phyloP scores from a whole-genome alignment of 2,329 filamentous ascomycete species.

The Aspergillus proliferans region DNA sequence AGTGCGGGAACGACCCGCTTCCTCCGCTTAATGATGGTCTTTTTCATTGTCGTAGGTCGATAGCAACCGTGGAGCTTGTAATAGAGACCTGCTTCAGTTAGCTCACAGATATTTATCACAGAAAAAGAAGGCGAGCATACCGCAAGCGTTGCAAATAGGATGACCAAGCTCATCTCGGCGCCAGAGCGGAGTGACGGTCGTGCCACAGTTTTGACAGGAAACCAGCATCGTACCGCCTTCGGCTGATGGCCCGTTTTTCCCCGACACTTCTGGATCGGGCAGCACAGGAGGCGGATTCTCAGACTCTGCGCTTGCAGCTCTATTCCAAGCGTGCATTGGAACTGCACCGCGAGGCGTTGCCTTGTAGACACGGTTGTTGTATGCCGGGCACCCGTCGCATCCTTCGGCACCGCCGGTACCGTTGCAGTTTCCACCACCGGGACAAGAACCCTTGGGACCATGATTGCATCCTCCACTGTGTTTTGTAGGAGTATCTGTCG shows the following conservation, averaged over 20 bases:
- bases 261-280: conserved; percentile 19
- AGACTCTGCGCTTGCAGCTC: conserved; percentile 23
- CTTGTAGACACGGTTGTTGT: conserved; percentile 95
- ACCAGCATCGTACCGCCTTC: conserved; percentile 57
- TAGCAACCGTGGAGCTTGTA: conserved; percentile 94
- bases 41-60: conserved; percentile 97
- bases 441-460: conserved; percentile 72
- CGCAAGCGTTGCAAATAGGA: conserved; percentile 97
- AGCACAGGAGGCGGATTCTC: conserved; percentile 10
- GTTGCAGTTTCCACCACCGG: conserved; percentile 90
- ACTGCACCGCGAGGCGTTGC: conserved; percentile 50
- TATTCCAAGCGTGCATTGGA: conserved; percentile 26
- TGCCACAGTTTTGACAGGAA: conserved; percentile 94
- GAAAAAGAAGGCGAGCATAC: conserved; percentile 50
- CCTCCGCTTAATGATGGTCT: conserved; percentile 88
- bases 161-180: conserved; percentile 88
- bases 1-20: conserved; percentile 87
- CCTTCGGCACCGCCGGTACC: conserved; percentile 92
- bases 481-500: conserved; percentile 25
- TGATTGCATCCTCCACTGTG: conserved; percentile 23
- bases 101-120: conserved; percentile 3
- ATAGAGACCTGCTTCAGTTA: conserved; percentile 65
- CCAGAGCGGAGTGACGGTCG: conserved; percentile 95
- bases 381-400: conserved; percentile 92
- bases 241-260: conserved; percentile 13